These are phyloP conservation scores for Buddleja alternifolia DNA, from an alignment of 257 asterid species.

Conservation along the genomic window DNA sequence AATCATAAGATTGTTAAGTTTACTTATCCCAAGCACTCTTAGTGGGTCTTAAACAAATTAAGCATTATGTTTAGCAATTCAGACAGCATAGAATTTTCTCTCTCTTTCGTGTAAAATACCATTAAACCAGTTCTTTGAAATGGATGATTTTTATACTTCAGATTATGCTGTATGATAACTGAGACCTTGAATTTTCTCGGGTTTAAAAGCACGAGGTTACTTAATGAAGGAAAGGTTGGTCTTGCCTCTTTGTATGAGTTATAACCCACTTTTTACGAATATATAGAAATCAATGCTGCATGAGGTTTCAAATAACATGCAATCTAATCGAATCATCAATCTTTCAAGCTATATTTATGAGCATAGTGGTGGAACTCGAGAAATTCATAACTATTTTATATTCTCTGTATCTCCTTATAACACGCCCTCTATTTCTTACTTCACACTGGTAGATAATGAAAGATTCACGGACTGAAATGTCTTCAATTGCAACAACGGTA, in stretches of 20 bases:
- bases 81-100: neutral
- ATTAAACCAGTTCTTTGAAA: neutral
- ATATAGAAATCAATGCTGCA: neutral
- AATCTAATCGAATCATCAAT: neutral
- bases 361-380: neutral
- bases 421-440: neutral
- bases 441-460: neutral
- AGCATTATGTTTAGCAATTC: neutral
- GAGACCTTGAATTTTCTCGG: neutral
- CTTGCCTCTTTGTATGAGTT: neutral
- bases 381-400: neutral
- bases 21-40: neutral
- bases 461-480: slow-evolving; percentile 14
- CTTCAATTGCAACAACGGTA: neutral
- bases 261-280: neutral
- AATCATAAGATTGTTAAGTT: neutral
- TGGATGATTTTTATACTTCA: neutral
- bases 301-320: neutral
- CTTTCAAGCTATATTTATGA: neutral
- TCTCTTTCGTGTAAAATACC: neutral
- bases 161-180: neutral
- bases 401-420: neutral
- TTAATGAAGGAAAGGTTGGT: neutral
- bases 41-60: neutral
- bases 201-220: neutral